A percentile compares a stretch with the other conserved stretches of the same genome.
Conservation (phyloP, 2,329 filamentous ascomycete species). For the Blastomyces silverae region DNA sequence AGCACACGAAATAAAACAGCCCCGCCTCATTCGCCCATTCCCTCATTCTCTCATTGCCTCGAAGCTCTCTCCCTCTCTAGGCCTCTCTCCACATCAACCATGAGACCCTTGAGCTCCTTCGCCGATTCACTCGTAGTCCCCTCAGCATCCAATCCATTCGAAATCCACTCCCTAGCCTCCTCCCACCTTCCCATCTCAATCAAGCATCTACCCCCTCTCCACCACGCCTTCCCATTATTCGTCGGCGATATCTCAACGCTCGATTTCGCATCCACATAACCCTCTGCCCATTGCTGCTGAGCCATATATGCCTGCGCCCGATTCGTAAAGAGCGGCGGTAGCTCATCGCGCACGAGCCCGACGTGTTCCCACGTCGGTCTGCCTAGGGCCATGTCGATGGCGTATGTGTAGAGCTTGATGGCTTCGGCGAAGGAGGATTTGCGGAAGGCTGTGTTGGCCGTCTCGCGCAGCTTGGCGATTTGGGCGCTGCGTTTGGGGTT, state of each 20-base stretch:
- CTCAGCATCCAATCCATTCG: slow-evolving; percentile 73
- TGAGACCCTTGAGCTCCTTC: slow-evolving; percentile 50
- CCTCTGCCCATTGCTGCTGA: slow-evolving; percentile 74
- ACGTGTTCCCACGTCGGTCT: slow-evolving; percentile 84
- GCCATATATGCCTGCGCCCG: slow-evolving; percentile 87
- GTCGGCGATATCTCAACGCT: slow-evolving; percentile 81
- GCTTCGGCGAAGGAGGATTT: slow-evolving; percentile 70
- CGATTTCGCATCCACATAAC: slow-evolving; percentile 75
- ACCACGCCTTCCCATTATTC: slow-evolving; percentile 93
- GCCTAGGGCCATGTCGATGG: slow-evolving; percentile 77
- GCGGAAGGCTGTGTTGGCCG: slow-evolving; percentile 74
- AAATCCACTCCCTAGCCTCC: slow-evolving; percentile 75
- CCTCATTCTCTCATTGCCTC: slow-evolving; percentile 32
- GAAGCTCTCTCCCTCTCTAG: slow-evolving; percentile 53
- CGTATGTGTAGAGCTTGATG: slow-evolving; percentile 73
- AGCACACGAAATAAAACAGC: too few species aligned
- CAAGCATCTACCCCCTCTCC: slow-evolving; percentile 75
- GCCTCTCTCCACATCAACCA: slow-evolving; percentile 59
- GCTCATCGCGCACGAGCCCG: slow-evolving; percentile 76
- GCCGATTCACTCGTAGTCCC: slow-evolving; percentile 49
- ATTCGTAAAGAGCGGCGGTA: slow-evolving; percentile 72
- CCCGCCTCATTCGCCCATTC: too few species aligned
- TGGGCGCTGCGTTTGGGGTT: slow-evolving; percentile 87
- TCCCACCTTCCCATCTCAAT: slow-evolving; percentile 82
- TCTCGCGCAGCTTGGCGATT: slow-evolving; percentile 84